Percentiles rank a stretch among this genome's conserved stretches.
Evolutionary conservation across 2,329 filamentous ascomycete genomes (phyloP).

Genomic region (Teratosphaeria epicoccoides): DNA sequence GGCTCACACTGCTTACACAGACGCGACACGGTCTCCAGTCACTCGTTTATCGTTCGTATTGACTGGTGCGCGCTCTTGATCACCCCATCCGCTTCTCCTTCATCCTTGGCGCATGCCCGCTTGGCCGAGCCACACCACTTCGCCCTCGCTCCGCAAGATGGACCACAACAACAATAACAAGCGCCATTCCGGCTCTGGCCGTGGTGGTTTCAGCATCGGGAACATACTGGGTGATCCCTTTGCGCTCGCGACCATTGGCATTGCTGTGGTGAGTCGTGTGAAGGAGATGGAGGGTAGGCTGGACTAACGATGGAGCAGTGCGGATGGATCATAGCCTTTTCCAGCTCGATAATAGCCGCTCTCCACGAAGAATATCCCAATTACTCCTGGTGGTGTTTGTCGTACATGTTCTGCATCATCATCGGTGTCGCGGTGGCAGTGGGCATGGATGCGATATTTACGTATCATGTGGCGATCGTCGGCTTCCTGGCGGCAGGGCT

Average conservation of each 20-base stretch:
- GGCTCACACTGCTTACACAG: background rate
- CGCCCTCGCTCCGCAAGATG: slow-evolving; percentile 22
- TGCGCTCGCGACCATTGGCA: slow-evolving; percentile 85
- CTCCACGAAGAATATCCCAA: slow-evolving; percentile 55
- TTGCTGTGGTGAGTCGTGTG: slow-evolving; percentile 61
- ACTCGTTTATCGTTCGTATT: background rate
- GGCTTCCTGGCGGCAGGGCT: slow-evolving; percentile 77
- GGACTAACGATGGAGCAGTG: slow-evolving; percentile 45
- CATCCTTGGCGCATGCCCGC: background rate
- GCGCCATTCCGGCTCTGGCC: slow-evolving; percentile 9
- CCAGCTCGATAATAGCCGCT: slow-evolving; percentile 68
- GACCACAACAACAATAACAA: slow-evolving; percentile 12
- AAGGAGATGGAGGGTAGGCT: background rate
- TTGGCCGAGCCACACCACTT: background rate
- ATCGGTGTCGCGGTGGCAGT: slow-evolving; percentile 70
- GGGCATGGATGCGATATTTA: slow-evolving; percentile 71
- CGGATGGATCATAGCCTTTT: slow-evolving; percentile 88
- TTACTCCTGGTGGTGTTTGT: slow-evolving; percentile 84
- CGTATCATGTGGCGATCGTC: slow-evolving; percentile 86
- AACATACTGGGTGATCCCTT: slow-evolving; percentile 96
- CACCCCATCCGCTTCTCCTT: background rate
- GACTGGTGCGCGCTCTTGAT: background rate
- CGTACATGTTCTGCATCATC: slow-evolving; percentile 78
- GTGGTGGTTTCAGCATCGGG: slow-evolving; percentile 57
- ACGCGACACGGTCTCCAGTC: background rate